phyloP scores from a whole-genome alignment of 2,329 filamentous ascomycete genomes.

The Phoma sp. region DNA sequence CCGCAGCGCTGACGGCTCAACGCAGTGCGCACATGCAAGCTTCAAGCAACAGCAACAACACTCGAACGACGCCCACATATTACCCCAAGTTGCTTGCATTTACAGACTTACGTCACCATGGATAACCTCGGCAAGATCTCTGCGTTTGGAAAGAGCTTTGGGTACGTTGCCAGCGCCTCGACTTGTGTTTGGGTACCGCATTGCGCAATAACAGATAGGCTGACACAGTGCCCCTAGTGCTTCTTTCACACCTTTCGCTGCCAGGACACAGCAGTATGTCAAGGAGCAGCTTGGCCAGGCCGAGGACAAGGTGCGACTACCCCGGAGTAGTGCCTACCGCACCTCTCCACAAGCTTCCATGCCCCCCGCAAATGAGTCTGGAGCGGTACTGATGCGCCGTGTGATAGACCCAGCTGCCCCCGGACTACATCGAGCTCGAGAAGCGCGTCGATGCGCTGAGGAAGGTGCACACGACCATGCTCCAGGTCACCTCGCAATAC shows the following conservation, averaged over 20 bases:
- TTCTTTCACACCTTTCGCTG: slow-evolving; percentile 89
- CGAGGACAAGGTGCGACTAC: slow-evolving; percentile 79
- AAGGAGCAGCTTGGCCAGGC: slow-evolving; percentile 96
- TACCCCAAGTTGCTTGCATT: background rate
- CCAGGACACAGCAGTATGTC: slow-evolving; percentile 94
- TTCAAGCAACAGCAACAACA: slow-evolving; percentile 25
- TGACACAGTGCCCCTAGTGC: slow-evolving; percentile 67
- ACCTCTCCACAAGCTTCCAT: background rate
- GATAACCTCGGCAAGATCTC: slow-evolving; percentile 77
- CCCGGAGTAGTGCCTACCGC: background rate
- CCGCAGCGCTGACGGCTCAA: slow-evolving; percentile 22
- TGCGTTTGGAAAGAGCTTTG: slow-evolving; percentile 74
- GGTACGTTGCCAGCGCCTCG: slow-evolving; percentile 54
- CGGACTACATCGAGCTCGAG: slow-evolving; percentile 98
- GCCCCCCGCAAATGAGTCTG: background rate
- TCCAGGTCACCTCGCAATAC: slow-evolving; percentile 97
- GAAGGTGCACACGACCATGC: slow-evolving; percentile 95
- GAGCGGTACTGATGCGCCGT: slow-evolving; percentile 29
- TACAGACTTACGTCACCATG: slow-evolving; percentile 55
- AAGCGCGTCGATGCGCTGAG: slow-evolving; percentile 98
- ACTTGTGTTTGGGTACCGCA: slow-evolving; percentile 13
- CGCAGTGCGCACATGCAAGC: slow-evolving; percentile 41
- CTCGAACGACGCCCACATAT: slow-evolving; percentile 14
- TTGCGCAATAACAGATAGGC: slow-evolving; percentile 33
- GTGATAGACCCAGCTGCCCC: slow-evolving; percentile 85